Evolutionary conservation across 495 filamentous ascomycete species (phyloP).

Genomic region (Penicillium odoratum): DNA sequence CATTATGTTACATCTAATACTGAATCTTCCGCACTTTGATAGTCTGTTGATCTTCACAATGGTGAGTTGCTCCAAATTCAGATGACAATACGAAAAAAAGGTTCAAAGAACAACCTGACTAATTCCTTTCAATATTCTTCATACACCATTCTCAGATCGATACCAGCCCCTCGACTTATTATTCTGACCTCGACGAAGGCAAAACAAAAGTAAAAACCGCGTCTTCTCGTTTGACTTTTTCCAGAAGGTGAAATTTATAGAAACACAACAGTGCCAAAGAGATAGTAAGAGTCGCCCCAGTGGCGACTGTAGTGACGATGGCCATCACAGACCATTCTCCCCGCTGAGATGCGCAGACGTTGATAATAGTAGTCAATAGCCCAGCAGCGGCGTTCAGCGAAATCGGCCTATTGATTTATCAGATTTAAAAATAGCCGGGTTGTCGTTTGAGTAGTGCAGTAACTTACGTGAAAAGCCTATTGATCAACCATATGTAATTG

Average conservation of each 20-base stretch:
- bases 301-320: slow-evolving; percentile 14
- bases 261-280: slow-evolving; percentile 4
- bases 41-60: background rate
- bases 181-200: background rate
- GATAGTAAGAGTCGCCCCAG: slow-evolving; percentile 8
- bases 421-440: too few relatives aligned
- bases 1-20: background rate
- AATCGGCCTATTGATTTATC: slow-evolving; percentile 10
- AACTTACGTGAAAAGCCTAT: slow-evolving; percentile 11
- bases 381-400: slow-evolving; percentile 17
- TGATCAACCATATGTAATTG: slow-evolving; percentile 10
- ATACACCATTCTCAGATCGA: background rate
- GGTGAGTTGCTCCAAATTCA: too few relatives aligned
- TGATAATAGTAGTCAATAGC: slow-evolving; percentile 18
- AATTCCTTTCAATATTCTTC: background rate
- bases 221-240: slow-evolving; percentile 9
- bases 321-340: slow-evolving; percentile 19
- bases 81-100: background rate
- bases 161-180: background rate
- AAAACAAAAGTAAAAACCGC: background rate
- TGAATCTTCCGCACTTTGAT: background rate
- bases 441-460: background rate
- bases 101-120: background rate
- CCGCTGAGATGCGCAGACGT: slow-evolving; percentile 14
- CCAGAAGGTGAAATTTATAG: slow-evolving; percentile 13